These are phyloP conservation scores for Clohesyomyces aquaticus DNA, from an alignment of 495 filamentous ascomycete genomes.

Conservation along the genomic window DNA sequence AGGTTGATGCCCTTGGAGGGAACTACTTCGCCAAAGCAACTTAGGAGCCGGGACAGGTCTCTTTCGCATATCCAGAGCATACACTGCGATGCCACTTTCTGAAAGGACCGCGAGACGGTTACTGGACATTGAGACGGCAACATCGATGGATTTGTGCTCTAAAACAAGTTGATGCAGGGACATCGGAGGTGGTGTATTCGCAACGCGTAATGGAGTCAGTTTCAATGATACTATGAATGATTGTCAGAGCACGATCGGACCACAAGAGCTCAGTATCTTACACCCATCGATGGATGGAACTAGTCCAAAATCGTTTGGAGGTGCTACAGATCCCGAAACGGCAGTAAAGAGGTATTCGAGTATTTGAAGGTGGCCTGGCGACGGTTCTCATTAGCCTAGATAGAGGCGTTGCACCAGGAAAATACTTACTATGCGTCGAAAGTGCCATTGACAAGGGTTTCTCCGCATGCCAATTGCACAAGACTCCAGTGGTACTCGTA, in stretches of 20 bases:
- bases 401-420: background rate
- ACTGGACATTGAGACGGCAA: conserved; percentile 69
- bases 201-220: conserved; percentile 78
- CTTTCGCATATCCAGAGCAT: conserved; percentile 46
- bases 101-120: conserved; percentile 70
- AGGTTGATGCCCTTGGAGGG: conserved; percentile 2
- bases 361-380: conserved; percentile 55
- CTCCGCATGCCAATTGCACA: conserved; percentile 77
- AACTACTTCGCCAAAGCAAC: conserved; percentile 28
- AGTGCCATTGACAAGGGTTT: conserved; percentile 67
- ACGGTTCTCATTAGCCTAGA: background rate
- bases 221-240: conserved; percentile 62
- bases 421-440: conserved; percentile 16
- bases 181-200: conserved; percentile 93
- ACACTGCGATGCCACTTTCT: conserved; percentile 34
- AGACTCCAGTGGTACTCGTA: background rate
- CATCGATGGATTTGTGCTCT: conserved; percentile 68
- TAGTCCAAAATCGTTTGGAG: conserved; percentile 78
- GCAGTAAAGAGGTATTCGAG: conserved; percentile 72
- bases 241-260: conserved; percentile 22
- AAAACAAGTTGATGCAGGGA: conserved; percentile 73
- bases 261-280: conserved; percentile 45
- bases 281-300: conserved; percentile 88
- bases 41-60: conserved; percentile 51
- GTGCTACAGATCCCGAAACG: conserved; percentile 65